Percentiles rank a stretch among this genome's conserved stretches.
These are phyloP conservation scores for Sorghum bicolor DNA, from an alignment of 176 grass and related monocot species.

Conservation along the genomic window Sorghum_bicolor_NCBIv3 NC_012878.2:42791501-42792000, in stretches of 20 bases:
- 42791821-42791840: slow-evolving; percentile 33
- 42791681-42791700: slow-evolving; percentile 11
- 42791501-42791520: slow-evolving; percentile 1
- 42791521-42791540: neutral
- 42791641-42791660: neutral
- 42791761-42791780: slow-evolving; percentile 14
- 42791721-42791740: neutral
- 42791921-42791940: slow-evolving; percentile 24
- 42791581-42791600: neutral
- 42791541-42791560: slow-evolving; percentile 9
- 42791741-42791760: neutral
- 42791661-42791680: neutral
- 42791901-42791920: slow-evolving; percentile 28
- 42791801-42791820: slow-evolving; percentile 25
- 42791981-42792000: slow-evolving; percentile 26
- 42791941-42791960: neutral
- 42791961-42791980: slow-evolving; percentile 29
- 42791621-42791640: neutral
- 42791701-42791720: neutral
- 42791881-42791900: slow-evolving; percentile 12
- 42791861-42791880: slow-evolving; percentile 31
- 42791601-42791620: neutral
- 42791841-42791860: slow-evolving; percentile 34
- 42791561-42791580: neutral
- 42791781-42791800: neutral